A percentile compares a stretch with the other conserved stretches of the same genome.
These are phyloP conservation scores for Asparagopsis taxiformis DNA, from an alignment of 31 red algal species.

Conservation along the genomic window DNA sequence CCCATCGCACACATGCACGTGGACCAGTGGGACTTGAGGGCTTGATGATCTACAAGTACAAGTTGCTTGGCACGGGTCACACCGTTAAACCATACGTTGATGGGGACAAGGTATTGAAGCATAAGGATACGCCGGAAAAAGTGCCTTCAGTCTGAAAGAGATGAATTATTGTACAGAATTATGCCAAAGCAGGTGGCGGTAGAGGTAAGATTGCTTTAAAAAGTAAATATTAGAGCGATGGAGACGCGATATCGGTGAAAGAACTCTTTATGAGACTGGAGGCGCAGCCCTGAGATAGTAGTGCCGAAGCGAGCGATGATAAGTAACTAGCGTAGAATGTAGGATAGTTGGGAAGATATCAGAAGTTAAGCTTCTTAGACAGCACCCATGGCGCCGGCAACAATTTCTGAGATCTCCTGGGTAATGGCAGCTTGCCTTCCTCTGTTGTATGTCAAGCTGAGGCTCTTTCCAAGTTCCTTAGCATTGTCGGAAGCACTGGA, in stretches of 20 bases:
- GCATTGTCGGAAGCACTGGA: conserved; percentile 96
- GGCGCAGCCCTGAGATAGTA: too few species aligned
- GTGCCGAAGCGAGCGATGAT: background rate
- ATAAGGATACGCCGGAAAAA: conserved; percentile 60
- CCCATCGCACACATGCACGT: conserved; percentile 85
- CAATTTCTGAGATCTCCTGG: conserved; percentile 94
- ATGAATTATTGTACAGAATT: background rate
- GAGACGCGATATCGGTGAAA: background rate
- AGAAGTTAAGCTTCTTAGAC: background rate
- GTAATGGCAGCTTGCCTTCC: conserved; percentile 95
- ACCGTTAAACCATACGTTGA: conserved; percentile 71
- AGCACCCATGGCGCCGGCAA: conserved; percentile 49
- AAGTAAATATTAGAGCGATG: conserved; percentile 4
- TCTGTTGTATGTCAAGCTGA: conserved; percentile 81
- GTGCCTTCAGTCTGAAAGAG: conserved; percentile 5
- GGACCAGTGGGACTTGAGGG: conserved; percentile 96
- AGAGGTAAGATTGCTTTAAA: too few species aligned
- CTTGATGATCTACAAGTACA: conserved; percentile 95
- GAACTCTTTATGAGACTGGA: conserved; percentile 2
- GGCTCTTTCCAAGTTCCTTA: conserved; percentile 77
- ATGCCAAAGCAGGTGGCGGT: background rate
- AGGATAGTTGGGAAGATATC: background rate
- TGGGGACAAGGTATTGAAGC: conserved; percentile 74
- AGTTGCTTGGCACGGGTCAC: conserved; percentile 85
- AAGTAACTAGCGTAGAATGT: background rate